Evolutionary conservation across 1,284 basidiomycete genomes (phyloP).

Genomic region (Ganoderma lingzhi): DNA sequence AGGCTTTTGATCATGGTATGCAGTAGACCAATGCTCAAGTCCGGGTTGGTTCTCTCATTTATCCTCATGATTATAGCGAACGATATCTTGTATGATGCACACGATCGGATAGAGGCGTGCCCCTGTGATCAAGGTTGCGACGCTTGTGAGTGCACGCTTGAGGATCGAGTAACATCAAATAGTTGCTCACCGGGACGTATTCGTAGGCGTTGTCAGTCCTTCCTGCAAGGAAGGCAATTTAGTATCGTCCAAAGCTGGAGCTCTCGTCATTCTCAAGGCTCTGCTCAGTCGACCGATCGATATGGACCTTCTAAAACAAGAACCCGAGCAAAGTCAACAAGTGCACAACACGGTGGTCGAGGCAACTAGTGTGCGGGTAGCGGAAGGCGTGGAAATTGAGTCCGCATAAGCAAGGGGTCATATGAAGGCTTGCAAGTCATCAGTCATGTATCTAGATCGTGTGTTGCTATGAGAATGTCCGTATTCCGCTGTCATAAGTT

Average conservation of each 20-base stretch:
- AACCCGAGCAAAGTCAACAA: conserved; percentile 31
- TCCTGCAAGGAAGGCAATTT: conserved; percentile 72
- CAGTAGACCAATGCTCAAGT: not conserved
- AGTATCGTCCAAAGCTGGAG: conserved; percentile 78
- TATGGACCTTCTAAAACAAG: conserved; percentile 47
- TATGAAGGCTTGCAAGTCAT: not conserved
- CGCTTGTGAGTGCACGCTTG: conserved; percentile 60
- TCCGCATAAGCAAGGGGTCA: conserved; percentile 30
- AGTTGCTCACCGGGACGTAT: conserved; percentile 4
- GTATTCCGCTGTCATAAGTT: conserved; percentile 30
- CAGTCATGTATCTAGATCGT: conserved; percentile 28
- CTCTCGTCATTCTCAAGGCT: conserved; percentile 68
- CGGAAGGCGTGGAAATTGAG: conserved; percentile 62
- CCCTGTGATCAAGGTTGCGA: conserved; percentile 77
- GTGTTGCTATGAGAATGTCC: conserved; percentile 24
- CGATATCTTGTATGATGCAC: conserved; percentile 70
- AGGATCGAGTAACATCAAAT: not conserved
- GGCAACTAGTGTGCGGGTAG: conserved; percentile 55
- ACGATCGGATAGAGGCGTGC: conserved; percentile 72
- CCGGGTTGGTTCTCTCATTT: not conserved
- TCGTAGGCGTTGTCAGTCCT: conserved; percentile 67
- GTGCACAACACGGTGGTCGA: conserved; percentile 60
- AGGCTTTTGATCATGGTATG: conserved; percentile 85
- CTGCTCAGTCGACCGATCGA: conserved; percentile 66
- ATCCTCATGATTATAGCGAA: conserved; percentile 47